These are phyloP conservation scores for Geosmithia putterillii DNA, from an alignment of 2,329 filamentous ascomycete genomes.

Conservation along the genomic window DNA sequence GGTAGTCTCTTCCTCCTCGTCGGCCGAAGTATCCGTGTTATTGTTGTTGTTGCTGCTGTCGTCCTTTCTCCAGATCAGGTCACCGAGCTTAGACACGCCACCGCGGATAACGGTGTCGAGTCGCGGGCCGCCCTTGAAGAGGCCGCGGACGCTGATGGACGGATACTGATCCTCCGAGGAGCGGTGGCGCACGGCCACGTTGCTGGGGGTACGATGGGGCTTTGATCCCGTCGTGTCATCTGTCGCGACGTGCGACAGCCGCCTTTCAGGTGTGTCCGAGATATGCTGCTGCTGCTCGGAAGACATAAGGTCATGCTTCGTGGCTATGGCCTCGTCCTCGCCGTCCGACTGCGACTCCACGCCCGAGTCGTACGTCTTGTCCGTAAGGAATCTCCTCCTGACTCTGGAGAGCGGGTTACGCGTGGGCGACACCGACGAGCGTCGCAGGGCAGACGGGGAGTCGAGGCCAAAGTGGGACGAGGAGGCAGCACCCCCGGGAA, in stretches of 20 bases:
- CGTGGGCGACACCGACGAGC: constrained; percentile 50
- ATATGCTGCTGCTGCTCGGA: constrained; percentile 12
- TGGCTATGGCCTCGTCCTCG: constrained; percentile 19
- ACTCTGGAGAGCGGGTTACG: constrained; percentile 46
- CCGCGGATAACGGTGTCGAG: constrained; percentile 60
- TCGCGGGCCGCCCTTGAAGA: constrained; percentile 63
- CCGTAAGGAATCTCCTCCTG: constrained; percentile 42
- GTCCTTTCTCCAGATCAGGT: constrained; percentile 45
- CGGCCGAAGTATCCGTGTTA: constrained; percentile 11
- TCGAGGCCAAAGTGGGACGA: not conserved
- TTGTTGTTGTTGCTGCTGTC: too few species aligned
- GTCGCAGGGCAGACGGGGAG: constrained; percentile 14
- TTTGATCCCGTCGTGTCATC: constrained; percentile 12
- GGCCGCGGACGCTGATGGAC: constrained; percentile 35
- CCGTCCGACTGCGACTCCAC: constrained; percentile 16
- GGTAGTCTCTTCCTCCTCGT: constrained; percentile 18
- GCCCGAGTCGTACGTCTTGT: constrained; percentile 27
- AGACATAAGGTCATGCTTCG: constrained; percentile 9
- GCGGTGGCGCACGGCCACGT: constrained; percentile 23
- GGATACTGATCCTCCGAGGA: constrained; percentile 13
- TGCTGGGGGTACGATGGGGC: constrained; percentile 34
- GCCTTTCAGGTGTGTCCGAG: not conserved
- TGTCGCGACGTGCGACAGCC: not conserved
- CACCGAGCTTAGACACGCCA: constrained; percentile 42
- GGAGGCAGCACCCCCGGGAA: too few species aligned